These are phyloP conservation scores for Alopecurus myosuroides DNA, from an alignment of 176 grass and related monocot genomes.

Conservation along the genomic window DNA sequence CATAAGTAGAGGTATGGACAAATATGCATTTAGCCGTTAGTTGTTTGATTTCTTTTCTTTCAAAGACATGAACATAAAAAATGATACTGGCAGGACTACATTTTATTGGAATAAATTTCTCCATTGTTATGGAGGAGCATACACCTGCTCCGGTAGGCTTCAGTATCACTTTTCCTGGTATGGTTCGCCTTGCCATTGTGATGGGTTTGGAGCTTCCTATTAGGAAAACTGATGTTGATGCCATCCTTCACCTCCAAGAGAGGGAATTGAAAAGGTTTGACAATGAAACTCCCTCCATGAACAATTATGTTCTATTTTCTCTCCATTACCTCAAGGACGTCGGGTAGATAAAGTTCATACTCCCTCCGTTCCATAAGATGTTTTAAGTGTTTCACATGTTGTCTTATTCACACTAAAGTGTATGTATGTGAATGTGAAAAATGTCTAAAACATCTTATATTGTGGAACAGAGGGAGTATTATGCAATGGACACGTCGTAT, in stretches of 20 bases:
- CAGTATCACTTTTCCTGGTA: constrained; percentile 59
- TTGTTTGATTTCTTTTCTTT: too few species aligned
- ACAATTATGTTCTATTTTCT: too few species aligned
- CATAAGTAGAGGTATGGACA: constrained; percentile 50
- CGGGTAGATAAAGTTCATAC: too few species aligned
- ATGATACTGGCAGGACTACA: constrained; percentile 37
- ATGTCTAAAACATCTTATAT: too few species aligned
- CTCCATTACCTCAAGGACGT: too few species aligned
- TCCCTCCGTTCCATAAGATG: too few species aligned
- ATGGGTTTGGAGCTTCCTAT: constrained; percentile 49
- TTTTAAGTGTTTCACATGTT: too few species aligned
- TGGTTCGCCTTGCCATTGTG: constrained; percentile 48
- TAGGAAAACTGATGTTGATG: constrained; percentile 14
- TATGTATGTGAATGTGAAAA: too few species aligned
- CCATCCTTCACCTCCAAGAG: constrained; percentile 28
- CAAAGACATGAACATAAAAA: too few species aligned
- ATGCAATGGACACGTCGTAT: too few species aligned
- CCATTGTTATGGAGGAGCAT: constrained; percentile 33
- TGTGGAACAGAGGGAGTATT: too few species aligned
- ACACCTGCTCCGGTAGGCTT: constrained; percentile 59
- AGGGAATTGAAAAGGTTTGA: constrained; percentile 60
- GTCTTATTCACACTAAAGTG: too few species aligned
- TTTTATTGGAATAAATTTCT: constrained; percentile 57
- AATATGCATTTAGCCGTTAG: not conserved
- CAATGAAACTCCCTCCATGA: not conserved